Conservation (phyloP, 352 stramenopile species). For the Phytophthora hybrid region DNA sequence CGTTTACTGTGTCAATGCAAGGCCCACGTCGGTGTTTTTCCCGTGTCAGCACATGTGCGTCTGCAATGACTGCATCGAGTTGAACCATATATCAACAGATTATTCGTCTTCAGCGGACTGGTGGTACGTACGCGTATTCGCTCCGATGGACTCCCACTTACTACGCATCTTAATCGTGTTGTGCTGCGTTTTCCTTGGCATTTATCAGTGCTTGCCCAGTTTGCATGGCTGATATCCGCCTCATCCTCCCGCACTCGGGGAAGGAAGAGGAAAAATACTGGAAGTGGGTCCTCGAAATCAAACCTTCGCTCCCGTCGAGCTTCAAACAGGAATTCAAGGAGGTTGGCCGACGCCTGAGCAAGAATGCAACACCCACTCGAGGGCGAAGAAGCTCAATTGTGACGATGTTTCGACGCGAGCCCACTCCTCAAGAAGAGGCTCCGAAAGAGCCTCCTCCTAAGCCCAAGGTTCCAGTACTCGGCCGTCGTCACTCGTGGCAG, state of each 20-base stretch:
- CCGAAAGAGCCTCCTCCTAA: conserved; percentile 13
- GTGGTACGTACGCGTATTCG: conserved; percentile 35
- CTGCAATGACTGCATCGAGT: conserved; percentile 60
- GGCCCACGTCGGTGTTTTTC: conserved; percentile 37
- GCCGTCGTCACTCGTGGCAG: conserved; percentile 35
- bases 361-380: conserved; percentile 5
- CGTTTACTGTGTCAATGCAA: conserved; percentile 50
- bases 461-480: conserved; percentile 11
- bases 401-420: conserved; percentile 22
- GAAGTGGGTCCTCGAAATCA: conserved; percentile 64
- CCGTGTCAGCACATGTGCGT: conserved; percentile 73
- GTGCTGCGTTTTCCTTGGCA: conserved; percentile 7
- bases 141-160: neutral
- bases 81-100: conserved; percentile 50
- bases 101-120: conserved; percentile 31
- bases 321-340: conserved; percentile 56
- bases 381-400: conserved; percentile 21
- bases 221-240: conserved; percentile 65
- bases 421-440: neutral
- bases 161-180: neutral
- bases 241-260: conserved; percentile 65
- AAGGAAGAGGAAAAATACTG: conserved; percentile 73
- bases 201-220: conserved; percentile 61
- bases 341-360: conserved; percentile 20
- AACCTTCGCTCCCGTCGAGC: conserved; percentile 48